Conservation (phyloP, 345 rosid genomes). For the Eucalyptus viminalis region DNA sequence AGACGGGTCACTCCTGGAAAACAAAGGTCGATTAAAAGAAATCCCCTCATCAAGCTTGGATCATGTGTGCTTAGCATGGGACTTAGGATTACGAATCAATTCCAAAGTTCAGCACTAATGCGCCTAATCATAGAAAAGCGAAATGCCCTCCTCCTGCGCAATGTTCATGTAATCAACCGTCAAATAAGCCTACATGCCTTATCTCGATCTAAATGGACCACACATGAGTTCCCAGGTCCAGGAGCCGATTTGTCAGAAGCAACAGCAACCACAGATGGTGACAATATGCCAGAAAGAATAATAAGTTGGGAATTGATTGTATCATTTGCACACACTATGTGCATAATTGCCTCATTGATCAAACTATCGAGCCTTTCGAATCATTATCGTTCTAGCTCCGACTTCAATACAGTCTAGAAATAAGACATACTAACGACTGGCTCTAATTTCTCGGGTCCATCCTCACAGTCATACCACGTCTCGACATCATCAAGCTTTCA, state of each 20-base stretch:
- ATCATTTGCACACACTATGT: not conserved
- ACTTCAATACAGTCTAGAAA: not conserved
- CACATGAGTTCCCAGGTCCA: not conserved
- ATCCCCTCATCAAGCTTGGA: not conserved
- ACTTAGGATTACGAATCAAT: not conserved
- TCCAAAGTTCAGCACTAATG: not conserved
- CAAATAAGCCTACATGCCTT: not conserved
- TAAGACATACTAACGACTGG: not conserved
- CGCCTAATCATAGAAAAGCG: not conserved
- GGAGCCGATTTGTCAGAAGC: not conserved
- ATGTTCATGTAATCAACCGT: not conserved
- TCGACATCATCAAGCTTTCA: not conserved
- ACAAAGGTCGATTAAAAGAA: not conserved
- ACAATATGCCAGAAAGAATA: not conserved
- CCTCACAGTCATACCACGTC: not conserved
- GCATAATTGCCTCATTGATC: not conserved
- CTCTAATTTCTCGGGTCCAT: not conserved
- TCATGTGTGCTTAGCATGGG: not conserved
- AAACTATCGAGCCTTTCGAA: not conserved
- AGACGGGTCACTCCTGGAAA: not conserved
- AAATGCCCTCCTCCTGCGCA: not conserved
- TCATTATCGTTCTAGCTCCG: not conserved
- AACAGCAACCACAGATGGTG: not conserved
- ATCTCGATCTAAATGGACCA: not conserved
- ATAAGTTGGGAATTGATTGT: not conserved